phyloP scores from a whole-genome alignment of 2,329 filamentous ascomycete species.

The Zalaria sp. region DNA sequence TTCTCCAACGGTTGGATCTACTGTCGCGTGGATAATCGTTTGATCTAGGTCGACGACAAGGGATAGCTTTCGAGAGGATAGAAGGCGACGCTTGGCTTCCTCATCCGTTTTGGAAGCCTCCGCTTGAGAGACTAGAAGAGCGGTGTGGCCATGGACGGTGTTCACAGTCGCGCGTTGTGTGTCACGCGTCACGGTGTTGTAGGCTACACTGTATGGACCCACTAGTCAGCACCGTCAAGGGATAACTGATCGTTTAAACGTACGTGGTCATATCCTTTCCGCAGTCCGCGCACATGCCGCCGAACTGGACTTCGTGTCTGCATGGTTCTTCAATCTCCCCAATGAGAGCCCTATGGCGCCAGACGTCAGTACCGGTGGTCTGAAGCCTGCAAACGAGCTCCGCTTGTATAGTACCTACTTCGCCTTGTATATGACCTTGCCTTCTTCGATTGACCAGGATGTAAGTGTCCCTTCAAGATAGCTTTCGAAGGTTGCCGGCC shows the following conservation, averaged over 20 bases:
- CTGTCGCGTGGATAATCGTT: constrained; percentile 95
- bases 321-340: constrained; percentile 83
- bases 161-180: constrained; percentile 82
- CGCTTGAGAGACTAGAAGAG: constrained; percentile 67
- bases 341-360: constrained; percentile 32
- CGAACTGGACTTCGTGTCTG: constrained; percentile 79
- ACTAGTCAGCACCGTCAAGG: constrained; percentile 12
- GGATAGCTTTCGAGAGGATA: constrained; percentile 71
- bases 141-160: constrained; percentile 85
- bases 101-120: constrained; percentile 75
- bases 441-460: constrained; percentile 58
- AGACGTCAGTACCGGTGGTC: not conserved
- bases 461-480: constrained; percentile 68
- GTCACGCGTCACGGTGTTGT: constrained; percentile 66
- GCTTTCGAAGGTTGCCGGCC: constrained; percentile 68
- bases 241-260: constrained; percentile 12
- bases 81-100: constrained; percentile 68
- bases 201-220: constrained; percentile 41
- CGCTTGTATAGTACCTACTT: constrained; percentile 9
- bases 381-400: too few relatives aligned
- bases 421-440: constrained; percentile 42
- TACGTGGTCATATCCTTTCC: constrained; percentile 90
- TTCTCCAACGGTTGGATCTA: constrained; percentile 89
- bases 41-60: constrained; percentile 95
- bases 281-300: constrained; percentile 80